Evolutionary conservation across 2,329 filamentous ascomycete species (phyloP).

Genomic region (Rhynchosporium graminicola): DNA sequence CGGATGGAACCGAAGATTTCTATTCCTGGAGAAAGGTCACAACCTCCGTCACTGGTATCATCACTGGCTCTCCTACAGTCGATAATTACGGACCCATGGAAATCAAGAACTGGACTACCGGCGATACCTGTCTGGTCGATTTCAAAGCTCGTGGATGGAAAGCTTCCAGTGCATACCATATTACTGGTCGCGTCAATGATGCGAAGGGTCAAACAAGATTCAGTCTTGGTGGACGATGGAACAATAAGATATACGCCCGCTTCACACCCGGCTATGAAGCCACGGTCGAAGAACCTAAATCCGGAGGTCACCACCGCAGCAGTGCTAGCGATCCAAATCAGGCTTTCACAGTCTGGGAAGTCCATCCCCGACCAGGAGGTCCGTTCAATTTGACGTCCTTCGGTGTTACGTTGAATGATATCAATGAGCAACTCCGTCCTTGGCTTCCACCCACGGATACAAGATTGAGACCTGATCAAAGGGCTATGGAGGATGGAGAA

Average conservation of each 20-base stretch:
- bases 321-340: slow-evolving; percentile 66
- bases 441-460: slow-evolving; percentile 91
- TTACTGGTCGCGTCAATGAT: slow-evolving; percentile 83
- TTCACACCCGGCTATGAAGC: slow-evolving; percentile 89
- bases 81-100: slow-evolving; percentile 98
- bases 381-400: slow-evolving; percentile 98
- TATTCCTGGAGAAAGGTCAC: slow-evolving; percentile 99
- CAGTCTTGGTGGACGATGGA: slow-evolving; percentile 93
- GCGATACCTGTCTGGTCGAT: slow-evolving; percentile 83
- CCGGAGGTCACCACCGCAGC: slow-evolving; percentile 45
- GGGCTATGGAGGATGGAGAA: slow-evolving; percentile 97
- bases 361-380: slow-evolving; percentile 79
- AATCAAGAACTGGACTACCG: slow-evolving; percentile 95
- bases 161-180: slow-evolving; percentile 85
- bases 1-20: slow-evolving; percentile 77
- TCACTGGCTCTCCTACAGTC: slow-evolving; percentile 93
- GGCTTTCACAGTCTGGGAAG: slow-evolving; percentile 92
- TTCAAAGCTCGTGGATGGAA: slow-evolving; percentile 98
- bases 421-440: slow-evolving; percentile 76
- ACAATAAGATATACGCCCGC: slow-evolving; percentile 93
- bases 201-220: slow-evolving; percentile 77
- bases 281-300: slow-evolving; percentile 58
- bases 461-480: slow-evolving; percentile 87
- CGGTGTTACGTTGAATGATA: slow-evolving; percentile 88
- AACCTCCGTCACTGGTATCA: slow-evolving; percentile 96